Percentiles rank a stretch among this genome's conserved stretches.
Conservation (phyloP, 305 asterid species). For the Coffea humblotiana region DNA sequence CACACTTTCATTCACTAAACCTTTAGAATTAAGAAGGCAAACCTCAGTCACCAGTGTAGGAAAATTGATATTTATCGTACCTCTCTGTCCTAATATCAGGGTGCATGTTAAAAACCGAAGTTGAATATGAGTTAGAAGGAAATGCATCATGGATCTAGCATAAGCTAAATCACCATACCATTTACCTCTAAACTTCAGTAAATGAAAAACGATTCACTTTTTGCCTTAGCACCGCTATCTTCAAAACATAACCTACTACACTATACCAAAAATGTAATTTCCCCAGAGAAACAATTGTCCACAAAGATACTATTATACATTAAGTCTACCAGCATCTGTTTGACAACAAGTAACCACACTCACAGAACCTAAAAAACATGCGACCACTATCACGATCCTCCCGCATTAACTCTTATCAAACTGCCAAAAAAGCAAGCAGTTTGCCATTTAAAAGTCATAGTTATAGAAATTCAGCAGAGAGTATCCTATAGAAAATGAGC, state of each 20-base stretch:
- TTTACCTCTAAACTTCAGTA: background rate
- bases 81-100: background rate
- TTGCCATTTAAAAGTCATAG: background rate
- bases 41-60: background rate
- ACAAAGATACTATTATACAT: background rate
- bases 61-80: background rate
- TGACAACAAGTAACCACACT: background rate
- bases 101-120: background rate
- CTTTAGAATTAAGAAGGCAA: background rate
- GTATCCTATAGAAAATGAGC: background rate
- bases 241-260: background rate
- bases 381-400: background rate
- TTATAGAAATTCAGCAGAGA: background rate
- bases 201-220: background rate
- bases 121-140: background rate
- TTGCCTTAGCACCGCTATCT: background rate
- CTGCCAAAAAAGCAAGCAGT: background rate
- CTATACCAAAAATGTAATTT: background rate
- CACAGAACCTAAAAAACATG: background rate
- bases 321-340: background rate
- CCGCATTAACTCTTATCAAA: background rate
- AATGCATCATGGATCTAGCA: background rate
- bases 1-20: background rate
- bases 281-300: background rate
- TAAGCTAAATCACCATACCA: background rate